A percentile compares a stretch with the other conserved stretches of the same genome.
These are phyloP conservation scores for Schwanniomyces etchellsii DNA, from an alignment of 1,139 yeast species.

Conservation along the genomic window DNA sequence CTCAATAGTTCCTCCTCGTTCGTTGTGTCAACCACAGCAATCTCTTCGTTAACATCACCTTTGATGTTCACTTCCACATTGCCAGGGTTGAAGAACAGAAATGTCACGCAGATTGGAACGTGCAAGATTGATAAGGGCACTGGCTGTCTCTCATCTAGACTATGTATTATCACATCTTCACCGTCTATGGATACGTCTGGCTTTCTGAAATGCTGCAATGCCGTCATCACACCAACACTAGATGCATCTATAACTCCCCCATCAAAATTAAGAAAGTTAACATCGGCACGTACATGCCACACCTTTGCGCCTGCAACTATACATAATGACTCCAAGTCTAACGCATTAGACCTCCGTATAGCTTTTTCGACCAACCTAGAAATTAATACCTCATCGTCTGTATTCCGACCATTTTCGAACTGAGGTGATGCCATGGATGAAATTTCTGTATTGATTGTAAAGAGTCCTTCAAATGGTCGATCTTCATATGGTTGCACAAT, in stretches of 20 bases:
- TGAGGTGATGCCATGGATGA: conserved; percentile 85
- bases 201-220: conserved; percentile 71
- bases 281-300: conserved; percentile 87
- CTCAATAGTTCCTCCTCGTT: conserved; percentile 71
- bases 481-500: conserved; percentile 84
- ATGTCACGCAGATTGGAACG: conserved; percentile 87
- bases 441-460: conserved; percentile 77
- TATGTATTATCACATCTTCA: conserved; percentile 67
- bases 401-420: conserved; percentile 68
- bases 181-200: conserved; percentile 71
- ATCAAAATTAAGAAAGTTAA: conserved; percentile 82
- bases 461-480: conserved; percentile 89
- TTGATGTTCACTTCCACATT: conserved; percentile 63
- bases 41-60: conserved; percentile 53
- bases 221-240: conserved; percentile 86
- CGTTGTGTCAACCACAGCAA: conserved; percentile 72
- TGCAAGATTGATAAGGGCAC: conserved; percentile 82
- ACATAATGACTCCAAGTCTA: conserved; percentile 86
- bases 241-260: conserved; percentile 91
- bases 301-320: conserved; percentile 87
- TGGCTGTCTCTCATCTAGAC: conserved; percentile 75
- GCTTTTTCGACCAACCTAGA: conserved; percentile 86
- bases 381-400: conserved; percentile 75
- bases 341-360: conserved; percentile 80
- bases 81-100: conserved; percentile 71